Conservation (phyloP, 345 rosid genomes). For the Lepidium sativum region DNA sequence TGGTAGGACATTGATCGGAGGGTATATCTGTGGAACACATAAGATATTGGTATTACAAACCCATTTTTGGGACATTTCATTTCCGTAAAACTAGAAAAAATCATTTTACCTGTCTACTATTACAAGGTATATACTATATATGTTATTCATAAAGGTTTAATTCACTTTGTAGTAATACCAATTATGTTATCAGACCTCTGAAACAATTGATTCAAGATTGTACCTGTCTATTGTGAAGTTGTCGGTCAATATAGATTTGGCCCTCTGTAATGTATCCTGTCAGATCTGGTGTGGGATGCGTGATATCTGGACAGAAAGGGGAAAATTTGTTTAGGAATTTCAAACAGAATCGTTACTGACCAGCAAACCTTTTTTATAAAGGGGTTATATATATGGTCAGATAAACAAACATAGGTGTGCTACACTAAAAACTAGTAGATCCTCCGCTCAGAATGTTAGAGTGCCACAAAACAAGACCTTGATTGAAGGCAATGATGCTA, state of each 20-base stretch:
- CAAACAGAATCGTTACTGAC: background rate
- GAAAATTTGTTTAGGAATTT: background rate
- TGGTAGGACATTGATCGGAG: slow-evolving; percentile 90
- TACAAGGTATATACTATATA: background rate
- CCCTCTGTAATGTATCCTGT: slow-evolving; percentile 96
- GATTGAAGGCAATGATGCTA: background rate
- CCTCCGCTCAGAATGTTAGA: background rate
- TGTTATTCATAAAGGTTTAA: background rate
- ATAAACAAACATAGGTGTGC: background rate
- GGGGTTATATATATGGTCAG: background rate
- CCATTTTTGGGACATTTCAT: background rate
- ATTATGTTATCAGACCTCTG: background rate
- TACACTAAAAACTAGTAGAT: background rate
- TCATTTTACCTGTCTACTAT: background rate
- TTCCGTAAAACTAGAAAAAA: background rate
- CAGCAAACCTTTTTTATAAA: background rate
- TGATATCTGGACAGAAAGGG: slow-evolving; percentile 51
- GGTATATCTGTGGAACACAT: slow-evolving; percentile 61
- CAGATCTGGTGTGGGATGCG: slow-evolving; percentile 94
- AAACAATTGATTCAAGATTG: background rate
- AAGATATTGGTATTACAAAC: background rate
- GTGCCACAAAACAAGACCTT: background rate
- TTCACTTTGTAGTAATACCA: background rate
- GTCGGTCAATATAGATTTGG: slow-evolving; percentile 82
- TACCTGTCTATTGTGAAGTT: slow-evolving; percentile 83